phyloP scores from a whole-genome alignment of 306 rosid genomes.

The Cicer cuneatum region DNA sequence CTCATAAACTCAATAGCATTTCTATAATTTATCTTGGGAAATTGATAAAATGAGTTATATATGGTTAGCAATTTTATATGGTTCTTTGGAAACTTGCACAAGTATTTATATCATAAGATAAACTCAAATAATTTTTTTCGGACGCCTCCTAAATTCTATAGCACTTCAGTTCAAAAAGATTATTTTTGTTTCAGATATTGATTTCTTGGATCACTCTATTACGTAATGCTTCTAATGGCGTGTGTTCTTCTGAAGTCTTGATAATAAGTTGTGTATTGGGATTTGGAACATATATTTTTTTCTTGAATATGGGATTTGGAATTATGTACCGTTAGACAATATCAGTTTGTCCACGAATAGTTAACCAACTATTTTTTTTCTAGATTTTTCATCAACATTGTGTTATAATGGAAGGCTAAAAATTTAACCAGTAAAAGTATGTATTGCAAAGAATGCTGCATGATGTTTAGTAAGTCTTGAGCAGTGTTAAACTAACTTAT shows the following conservation, averaged over 20 bases:
- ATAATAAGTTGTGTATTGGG: neutral
- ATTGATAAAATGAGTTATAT: neutral
- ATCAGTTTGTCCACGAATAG: neutral
- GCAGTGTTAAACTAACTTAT: conserved; percentile 2
- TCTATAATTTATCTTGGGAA: neutral
- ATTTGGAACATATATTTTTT: neutral
- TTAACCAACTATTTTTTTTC: conserved; percentile 20
- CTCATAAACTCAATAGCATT: neutral
- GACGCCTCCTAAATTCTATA: neutral
- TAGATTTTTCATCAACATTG: conserved; percentile 15
- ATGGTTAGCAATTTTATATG: no score
- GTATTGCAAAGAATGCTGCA: neutral
- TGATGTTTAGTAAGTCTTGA: conserved; percentile 9
- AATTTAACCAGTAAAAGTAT: neutral
- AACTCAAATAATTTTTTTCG: neutral
- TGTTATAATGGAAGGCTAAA: neutral
- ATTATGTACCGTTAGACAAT: neutral
- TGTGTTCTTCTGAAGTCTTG: neutral
- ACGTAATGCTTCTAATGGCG: neutral
- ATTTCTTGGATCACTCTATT: neutral
- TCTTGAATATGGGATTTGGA: no score
- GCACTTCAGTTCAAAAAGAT: neutral
- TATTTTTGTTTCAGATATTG: neutral
- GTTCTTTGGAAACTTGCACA: neutral
- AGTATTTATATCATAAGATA: neutral